Evolutionary conservation across 495 filamentous ascomycete species (phyloP), one percentile per base, ranked within the genome.

Genomic region (Friedmanniomyces simplex): DNA sequence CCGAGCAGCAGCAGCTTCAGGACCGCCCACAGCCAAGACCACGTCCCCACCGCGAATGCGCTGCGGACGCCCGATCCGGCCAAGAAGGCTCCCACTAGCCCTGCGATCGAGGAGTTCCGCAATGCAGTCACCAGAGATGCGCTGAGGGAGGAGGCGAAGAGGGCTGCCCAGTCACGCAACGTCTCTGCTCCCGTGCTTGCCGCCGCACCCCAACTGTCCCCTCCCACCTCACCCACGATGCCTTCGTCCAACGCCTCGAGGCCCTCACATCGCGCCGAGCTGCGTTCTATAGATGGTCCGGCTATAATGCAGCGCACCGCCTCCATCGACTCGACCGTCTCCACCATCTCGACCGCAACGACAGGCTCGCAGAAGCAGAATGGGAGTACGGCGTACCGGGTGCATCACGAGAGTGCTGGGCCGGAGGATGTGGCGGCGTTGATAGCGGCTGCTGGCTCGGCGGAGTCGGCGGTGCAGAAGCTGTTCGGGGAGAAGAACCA

Each of bases 271-370:
- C 52, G 46, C 34, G 39, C 57, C 43, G 55, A 51, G 12, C 36
- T 57, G 21, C 32, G 37, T 16, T 41, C 34, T 30, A 28, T 54
- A 25, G 57, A 60, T 41, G 46, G 60, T 56, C 75, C 82, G 36
- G 67, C 73, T 49, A 74, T 80, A 63, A 54, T 61, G 24, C 82
- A 86, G 54, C 83, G 91, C 60, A 97, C 85, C 48, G 89, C 89
- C 1, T 98, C 93, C 36, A 96, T 96, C 63, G 93, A 97, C 66
- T 96, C 93, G 8, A 87, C 89, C 0, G 87, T 95, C 25, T 97
- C 91, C 0, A 85, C 87, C 5, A 77, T 90, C 42, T 95, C 89
- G 8, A 81, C 84, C n/a, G 58, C 76, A 77, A 14, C 61, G 16
- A 78, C 80, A 11, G 80, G 83, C 48, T 78, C 82, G 5, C 81